These are phyloP conservation scores for Phymatotrichopsis omnivora DNA, from an alignment of 2,329 filamentous ascomycete species.

Conservation along the genomic window DNA sequence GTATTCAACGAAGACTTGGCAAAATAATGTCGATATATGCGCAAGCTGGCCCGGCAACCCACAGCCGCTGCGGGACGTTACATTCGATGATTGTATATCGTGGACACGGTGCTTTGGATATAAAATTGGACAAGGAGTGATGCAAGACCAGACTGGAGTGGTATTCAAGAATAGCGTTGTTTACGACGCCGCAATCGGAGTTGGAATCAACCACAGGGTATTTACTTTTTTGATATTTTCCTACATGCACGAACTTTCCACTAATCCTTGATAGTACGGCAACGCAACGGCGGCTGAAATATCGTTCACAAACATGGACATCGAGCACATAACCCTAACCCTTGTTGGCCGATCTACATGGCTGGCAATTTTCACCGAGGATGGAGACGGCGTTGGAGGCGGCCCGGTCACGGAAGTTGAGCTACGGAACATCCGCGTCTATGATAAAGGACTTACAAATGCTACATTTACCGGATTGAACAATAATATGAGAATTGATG, in stretches of 20 bases:
- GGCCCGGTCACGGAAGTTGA: conserved; percentile 1
- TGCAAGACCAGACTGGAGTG: conserved; percentile 6
- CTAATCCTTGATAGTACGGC: not conserved
- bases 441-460: conserved; percentile 3
- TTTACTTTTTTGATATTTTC: not conserved
- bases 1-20: conserved; percentile 16
- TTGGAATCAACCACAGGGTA: conserved; percentile 12
- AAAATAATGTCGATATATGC: not conserved
- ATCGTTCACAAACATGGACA: conserved; percentile 5
- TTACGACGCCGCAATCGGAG: conserved; percentile 13
- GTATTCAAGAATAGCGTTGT: conserved; percentile 14
- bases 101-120: conserved; percentile 20
- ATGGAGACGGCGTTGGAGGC: not conserved
- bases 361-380: conserved; percentile 8
- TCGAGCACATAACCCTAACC: not conserved
- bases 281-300: conserved; percentile 5
- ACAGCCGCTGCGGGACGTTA: not conserved
- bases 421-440: conserved; percentile 10
- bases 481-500: not conserved
- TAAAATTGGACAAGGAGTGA: conserved; percentile 19
- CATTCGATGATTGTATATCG: conserved; percentile 8
- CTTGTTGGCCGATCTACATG: conserved; percentile 4
- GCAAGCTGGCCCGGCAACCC: not conserved
- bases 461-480: not conserved
- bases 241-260: not conserved